phyloP scores from a whole-genome alignment of 163 green algal genomes.

The Prototheca stagnorum region DNA sequence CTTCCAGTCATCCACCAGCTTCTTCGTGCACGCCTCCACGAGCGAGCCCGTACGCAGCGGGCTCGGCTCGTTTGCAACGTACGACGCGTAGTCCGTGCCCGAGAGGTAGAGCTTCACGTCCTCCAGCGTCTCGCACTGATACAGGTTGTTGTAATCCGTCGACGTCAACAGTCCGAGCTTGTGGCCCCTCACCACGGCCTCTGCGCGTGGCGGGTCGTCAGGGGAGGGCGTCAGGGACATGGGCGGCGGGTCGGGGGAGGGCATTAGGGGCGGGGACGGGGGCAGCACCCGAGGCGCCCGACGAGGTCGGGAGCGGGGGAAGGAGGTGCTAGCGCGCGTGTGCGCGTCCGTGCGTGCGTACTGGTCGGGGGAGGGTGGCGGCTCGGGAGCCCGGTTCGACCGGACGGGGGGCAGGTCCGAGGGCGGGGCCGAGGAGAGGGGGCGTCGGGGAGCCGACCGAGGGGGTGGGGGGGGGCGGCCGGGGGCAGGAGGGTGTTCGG shows the following conservation, averaged over 20 bases:
- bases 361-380: no score
- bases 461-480: no score
- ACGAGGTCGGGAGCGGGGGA: no score
- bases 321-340: no score
- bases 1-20: slow-evolving; percentile 91
- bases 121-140: slow-evolving; percentile 90
- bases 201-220: slow-evolving; percentile 20
- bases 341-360: no score
- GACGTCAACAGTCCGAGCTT: slow-evolving; percentile 69
- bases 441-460: no score
- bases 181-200: slow-evolving; percentile 82
- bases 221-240: neutral
- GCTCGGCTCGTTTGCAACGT: slow-evolving; percentile 73
- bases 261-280: neutral
- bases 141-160: slow-evolving; percentile 93
- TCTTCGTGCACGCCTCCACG: slow-evolving; percentile 87
- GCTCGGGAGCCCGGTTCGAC: no score
- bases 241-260: neutral
- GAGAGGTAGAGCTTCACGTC: slow-evolving; percentile 96
- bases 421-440: no score
- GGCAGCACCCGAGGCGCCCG: no score
- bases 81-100: slow-evolving; percentile 71
- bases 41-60: slow-evolving; percentile 81
- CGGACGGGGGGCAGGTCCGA: no score
- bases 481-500: no score